These are phyloP conservation scores for Saccharomycopsis sp. DNA, from an alignment of 805 yeast species.

Conservation along the genomic window DNA sequence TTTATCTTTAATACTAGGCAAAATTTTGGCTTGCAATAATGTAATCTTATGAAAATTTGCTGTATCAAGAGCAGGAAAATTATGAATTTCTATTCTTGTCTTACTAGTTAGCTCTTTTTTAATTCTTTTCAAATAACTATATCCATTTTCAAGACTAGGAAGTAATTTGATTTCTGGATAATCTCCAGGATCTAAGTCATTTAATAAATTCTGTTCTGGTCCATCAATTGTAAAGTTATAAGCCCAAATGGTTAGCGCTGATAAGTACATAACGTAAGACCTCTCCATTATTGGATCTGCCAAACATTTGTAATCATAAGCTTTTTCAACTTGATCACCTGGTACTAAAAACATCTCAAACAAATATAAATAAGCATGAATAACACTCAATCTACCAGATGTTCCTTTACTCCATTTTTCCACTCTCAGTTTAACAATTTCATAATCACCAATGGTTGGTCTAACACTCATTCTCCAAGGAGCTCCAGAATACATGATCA, in stretches of 20 bases:
- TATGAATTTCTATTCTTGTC: conserved; percentile 8
- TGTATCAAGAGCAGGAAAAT: conserved; percentile 4
- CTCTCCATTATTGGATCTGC: conserved; percentile 22
- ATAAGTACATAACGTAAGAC: conserved; percentile 32
- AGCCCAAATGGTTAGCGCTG: conserved; percentile 40
- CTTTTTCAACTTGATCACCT: conserved; percentile 20
- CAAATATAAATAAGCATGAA: conserved; percentile 51
- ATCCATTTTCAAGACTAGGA: conserved; percentile 37
- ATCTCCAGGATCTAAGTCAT: conserved; percentile 4
- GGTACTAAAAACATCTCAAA: conserved; percentile 53
- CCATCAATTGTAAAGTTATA: conserved; percentile 40
- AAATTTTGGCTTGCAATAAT: conserved; percentile 9
- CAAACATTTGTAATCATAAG: conserved; percentile 15
- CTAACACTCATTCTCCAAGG: conserved; percentile 69
- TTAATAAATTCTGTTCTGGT: conserved; percentile 28
- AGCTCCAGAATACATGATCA: conserved; percentile 71
- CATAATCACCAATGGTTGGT: conserved; percentile 41
- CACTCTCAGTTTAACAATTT: conserved; percentile 38
- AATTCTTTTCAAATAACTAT: conserved; percentile 39
- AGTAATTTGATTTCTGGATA: conserved; percentile 17
- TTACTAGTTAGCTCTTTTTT: conserved; percentile 29
- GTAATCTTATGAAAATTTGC: conserved; percentile 6
- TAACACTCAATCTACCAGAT: conserved; percentile 41
- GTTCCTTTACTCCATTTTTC: conserved; percentile 39
- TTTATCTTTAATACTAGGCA: conserved; percentile 19